Base-by-base conservation (phyloP, 257 asterid species). In the Cordia subcordata region DNA sequence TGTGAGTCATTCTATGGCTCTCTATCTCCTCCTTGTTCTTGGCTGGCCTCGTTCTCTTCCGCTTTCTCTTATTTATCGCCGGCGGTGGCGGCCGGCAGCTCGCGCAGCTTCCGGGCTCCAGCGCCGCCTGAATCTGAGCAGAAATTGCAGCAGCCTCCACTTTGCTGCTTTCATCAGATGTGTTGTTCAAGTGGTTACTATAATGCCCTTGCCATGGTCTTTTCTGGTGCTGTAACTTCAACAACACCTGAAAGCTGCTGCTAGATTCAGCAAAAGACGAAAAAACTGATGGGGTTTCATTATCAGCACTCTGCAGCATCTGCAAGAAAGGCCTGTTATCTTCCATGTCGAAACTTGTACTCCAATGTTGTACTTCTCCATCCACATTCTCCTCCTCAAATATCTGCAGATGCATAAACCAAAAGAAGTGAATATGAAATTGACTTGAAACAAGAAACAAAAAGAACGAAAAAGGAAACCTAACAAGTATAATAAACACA, bases 1-100 rank as follows among this genome's bases (percentile, higher is more conserved):
- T 69, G 63, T 69, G 75, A 19, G 55, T 69, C 69, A 69, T 69
- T 51, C 75, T 62, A 39, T 69, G 75, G 33, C 53, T 69, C 51
- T 69, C 75, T 10, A 46, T 55, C 33, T 63, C 75, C 13, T 63
- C 75, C 15, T 21, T 55, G n/a, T 21, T 60, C 55, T 21, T 46
- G n/a, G 42, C 32, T 13, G 55, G 45, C 50, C 56, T 68, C 9
- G 27, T 21, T 61, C 57, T 57, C 53, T 50, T 65, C 21, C 75
- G 33, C 15, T 68, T 68, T 47, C 67, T 42, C 15, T 11, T 42
- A 42, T 42, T 42, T 11, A 42, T 11, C 47, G 4, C 8, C 10
- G 4, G 47, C 1, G 47, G 10, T 42, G 15, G 44, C 12, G 44
- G 44, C 12, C 9, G 44, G 8, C 9, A 5, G 12, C 9, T 5